Base-by-base conservation (phyloP, 805 yeast species). In the Candida maltosa region DNA sequence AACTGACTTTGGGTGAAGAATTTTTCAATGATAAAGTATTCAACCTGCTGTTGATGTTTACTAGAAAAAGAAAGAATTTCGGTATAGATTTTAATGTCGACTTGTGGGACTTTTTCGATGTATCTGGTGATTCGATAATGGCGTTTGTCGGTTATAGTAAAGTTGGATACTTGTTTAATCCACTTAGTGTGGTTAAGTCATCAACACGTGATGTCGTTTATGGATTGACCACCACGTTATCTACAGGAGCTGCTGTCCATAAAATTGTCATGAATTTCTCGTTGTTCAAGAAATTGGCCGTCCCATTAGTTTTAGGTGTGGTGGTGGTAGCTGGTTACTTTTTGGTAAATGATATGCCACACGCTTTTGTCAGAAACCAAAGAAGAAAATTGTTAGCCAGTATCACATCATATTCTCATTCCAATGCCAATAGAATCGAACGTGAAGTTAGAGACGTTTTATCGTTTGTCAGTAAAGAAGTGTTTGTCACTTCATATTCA, bases 341-440 rank as follows among this genome's bases (percentile, higher is more conserved):
- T 49, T 54, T 88, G 38, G 63, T 87, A 14, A 68, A 71, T 40
- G 97, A 93, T 56, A 77, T 94, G 10, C 97, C 97, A 2, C 76
- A 83, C 48, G 95, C 97, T 0, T 78, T 87, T 48, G 94, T 96
- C 14, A 69, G 87, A 45, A 88, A 88, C 39, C 73, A 87, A 39
- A 87, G 93, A 0, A 68, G 72, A 31, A 87, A 84, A 57, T 75
- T 91, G 45, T 75, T 74, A 43, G 52, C 52, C 5, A 83, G 82
- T 49, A 65, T 93, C 22, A 68, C 69, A 27, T 75, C 73, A 11
- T 93, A 88, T 49, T 79, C 85, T 9, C 93, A 84, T 47, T 49
- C 69, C 29, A 91, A 89, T 54, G 79, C 96, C 1, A 74, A 72
- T 31, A 71, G 98, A 41, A 75, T 93, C 6, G 70, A 95, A 0